Base-by-base conservation (phyloP, 2,329 filamentous ascomycete genomes). In the Pyrenophora teres region DNA sequence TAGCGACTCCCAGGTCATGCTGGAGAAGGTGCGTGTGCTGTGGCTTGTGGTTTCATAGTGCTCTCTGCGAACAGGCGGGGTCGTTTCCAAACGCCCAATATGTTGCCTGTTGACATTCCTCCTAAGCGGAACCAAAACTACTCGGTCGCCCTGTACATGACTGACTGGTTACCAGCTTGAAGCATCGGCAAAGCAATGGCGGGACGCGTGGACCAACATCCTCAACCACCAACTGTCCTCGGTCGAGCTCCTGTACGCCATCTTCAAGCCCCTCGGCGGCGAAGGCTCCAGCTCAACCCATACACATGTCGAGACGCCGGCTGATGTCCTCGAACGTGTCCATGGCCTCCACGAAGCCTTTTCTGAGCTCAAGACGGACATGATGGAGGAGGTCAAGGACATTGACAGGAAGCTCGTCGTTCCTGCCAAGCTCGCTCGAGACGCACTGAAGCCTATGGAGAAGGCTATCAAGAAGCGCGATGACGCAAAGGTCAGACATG, bases 401-500 rank as follows among this genome's bases (percentile, higher is more conserved):
- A 88, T 95, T 58, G 88, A 93, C 59, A 75, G 78, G 8, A 83
- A 84, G 59, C 82, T 94, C 57, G 83, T 92, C 46, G 80, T 80
- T 51, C 89, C 90, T 0, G 87, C 87, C 3, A 83, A 83, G 50
- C 82, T 87, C 45, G 88, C 88, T 6, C 87, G 85, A 64, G 84
- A 87, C 45, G 83, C 77, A 46, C 80, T 93, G 53, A 83, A 86
- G 59, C 86, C 88, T 2, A 80, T 94, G 69, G 87, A 88, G 66
- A 94, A 92, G 76, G 87, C 86, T 1, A 90, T 95, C 67, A 94
- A 93, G 76, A 92, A 90, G 73, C 80, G 91, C 40, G 89, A 94
- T 68, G 89, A 92, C 64, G 89, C 86, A 74, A 87, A 90, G 76
- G 81, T 82, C 53, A 8, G 67, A 13, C 25, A 30, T 4, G 3